Evolutionary conservation across 768 basidiomycete genomes (phyloP), one percentile per base, ranked within the genome.

Genomic region (Gelatoporia subvermispora): DNA sequence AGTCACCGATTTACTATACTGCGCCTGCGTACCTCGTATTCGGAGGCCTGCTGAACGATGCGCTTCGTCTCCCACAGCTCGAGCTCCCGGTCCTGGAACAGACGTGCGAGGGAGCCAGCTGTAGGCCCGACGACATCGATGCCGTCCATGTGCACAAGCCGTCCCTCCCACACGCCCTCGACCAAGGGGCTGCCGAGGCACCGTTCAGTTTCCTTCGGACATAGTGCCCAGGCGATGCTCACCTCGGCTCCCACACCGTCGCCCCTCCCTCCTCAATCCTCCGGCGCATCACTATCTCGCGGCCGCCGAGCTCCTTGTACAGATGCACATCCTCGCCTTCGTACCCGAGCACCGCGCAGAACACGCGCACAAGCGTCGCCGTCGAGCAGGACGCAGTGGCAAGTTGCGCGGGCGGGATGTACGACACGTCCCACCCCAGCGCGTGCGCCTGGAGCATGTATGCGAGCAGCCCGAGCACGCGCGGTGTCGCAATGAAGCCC

Each of bases 261-360:
- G 78, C 77, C 17, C 82, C 82, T 9, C 73, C 78, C 18, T 78
- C 73, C 52, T 74, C 68, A 35, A 84, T 75, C 58, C 68, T 73
- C 31, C 82, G 63, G 21, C 82, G 67, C 82, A 85, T 84, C 20
- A 82, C 59, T 18, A 85, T 59, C 65, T 84, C 83, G 16, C 83
- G 63, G 8, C 83, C 83, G 8, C 83, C 81, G 7, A 84, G 64
- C 52, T 84, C 83, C 61, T 84, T 85, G 60, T 83, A 85, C 69
- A 84, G 68, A 50, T 84, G 81, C 9, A 83, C 60, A 2, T 73
- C 74, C 52, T 84, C 82, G 0, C 69, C 60, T 11, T 80, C 77
- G 58, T 84, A 85, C 1, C 82, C 83, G 0, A 85, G 68, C 8
- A 83, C 51, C 48, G 76, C 70, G 2, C 73, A 74, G 52, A 85